Base-by-base conservation (phyloP, 2,329 filamentous ascomycete species). In the Calonectria pauciramosa region DNA sequence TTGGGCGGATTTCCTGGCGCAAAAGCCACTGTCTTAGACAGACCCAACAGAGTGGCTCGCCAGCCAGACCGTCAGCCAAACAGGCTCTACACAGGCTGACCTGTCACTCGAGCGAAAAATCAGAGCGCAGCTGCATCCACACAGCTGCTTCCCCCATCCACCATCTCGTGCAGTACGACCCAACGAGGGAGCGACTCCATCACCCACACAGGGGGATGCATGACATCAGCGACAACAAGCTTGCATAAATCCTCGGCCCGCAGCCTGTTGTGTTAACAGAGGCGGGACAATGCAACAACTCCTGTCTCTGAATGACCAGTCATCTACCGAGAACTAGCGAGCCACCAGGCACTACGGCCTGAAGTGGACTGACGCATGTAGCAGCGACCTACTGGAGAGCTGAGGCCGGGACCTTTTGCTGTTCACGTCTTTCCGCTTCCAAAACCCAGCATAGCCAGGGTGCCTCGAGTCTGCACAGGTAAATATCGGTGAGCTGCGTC, bases 1-100 rank as follows among this genome's bases (percentile, higher is more conserved):
- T 68, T 86, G 84, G 83, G 76, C 83, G n/a, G 82, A 84, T 49
- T 80, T 84, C 59, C 86, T 84, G 82, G 85, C 82, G 3, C 85
- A 86, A 64, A 86, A 86, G 72, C 84, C 86, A 14, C 51, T 75
- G 52, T 72, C 73, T 70, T 80, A 78, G 28, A 51, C 41, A 68
- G 34, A 44, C 49, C 59, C 52, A 59, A 68, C 47, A 54, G 56
- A 63, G 38, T 52, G 72, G 68, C 49, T 52, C 49, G 47, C 32
- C 34, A 38, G 68, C 51, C 59, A 64, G 34, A 67, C 26, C 49
- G 54, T 70, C 63, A 73, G 63, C 60, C 72, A 69, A 56, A 44
- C 52, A 56, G 36, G 38, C 20, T 59, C 26, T 36, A 44, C 23
- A 41, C 13, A 20, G 64, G 30, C 20, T 26, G 56, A 75, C 63